These are phyloP conservation scores for Lignosus rhinocerotis DNA, from an alignment of 1,284 basidiomycete genomes.

Conservation along the genomic window DNA sequence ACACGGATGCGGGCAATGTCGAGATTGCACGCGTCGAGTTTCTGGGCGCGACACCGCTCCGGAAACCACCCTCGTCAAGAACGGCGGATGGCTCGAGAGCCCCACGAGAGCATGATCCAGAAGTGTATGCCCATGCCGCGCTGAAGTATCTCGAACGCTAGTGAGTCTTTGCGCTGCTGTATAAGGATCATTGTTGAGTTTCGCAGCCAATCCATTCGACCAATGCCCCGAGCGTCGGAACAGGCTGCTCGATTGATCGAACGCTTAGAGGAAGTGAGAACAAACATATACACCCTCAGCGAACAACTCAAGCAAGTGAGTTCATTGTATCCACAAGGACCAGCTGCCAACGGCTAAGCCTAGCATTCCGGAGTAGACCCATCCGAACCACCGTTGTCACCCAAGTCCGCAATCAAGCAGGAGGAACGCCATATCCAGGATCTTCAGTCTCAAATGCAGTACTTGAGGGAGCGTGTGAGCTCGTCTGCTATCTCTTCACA, in stretches of 20 bases:
- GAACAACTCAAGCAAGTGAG: conserved; percentile 56
- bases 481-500: neutral
- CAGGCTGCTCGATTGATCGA: conserved; percentile 57
- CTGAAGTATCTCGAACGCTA: conserved; percentile 74
- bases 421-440: conserved; percentile 61
- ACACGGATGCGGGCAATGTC: conserved; percentile 35
- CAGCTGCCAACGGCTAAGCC: conserved; percentile 29
- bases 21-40: conserved; percentile 66
- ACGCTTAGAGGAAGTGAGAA: conserved; percentile 49
- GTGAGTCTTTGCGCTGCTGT: conserved; percentile 40
- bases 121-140: conserved; percentile 72
- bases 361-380: conserved; percentile 36
- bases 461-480: conserved; percentile 52
- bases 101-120: conserved; percentile 58
- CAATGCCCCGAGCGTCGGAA: conserved; percentile 69
- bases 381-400: conserved; percentile 38
- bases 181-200: neutral
- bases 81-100: conserved; percentile 41
- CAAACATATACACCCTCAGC: conserved; percentile 51
- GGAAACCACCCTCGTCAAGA: conserved; percentile 42
- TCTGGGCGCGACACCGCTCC: conserved; percentile 67
- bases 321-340: conserved; percentile 8
- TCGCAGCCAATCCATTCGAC: conserved; percentile 58
- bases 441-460: conserved; percentile 51
- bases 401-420: conserved; percentile 45